A percentile compares a stretch with the other conserved stretches of the same genome.
Conservation (phyloP, 352 stramenopile species). For the Phytophthora uliginosa region DNA sequence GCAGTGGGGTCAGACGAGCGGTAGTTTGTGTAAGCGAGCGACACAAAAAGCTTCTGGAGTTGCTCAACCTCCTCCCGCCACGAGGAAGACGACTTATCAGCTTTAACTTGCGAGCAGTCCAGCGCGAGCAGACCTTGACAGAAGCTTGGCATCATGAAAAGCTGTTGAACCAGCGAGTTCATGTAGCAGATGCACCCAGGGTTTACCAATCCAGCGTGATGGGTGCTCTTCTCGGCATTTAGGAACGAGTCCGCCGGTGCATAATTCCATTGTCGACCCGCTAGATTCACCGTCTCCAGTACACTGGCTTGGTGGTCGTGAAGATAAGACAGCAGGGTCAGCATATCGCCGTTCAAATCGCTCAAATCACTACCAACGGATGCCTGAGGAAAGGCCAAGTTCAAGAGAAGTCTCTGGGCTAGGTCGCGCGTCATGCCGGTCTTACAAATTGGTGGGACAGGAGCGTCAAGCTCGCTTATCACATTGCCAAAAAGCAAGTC, state of each 20-base stretch:
- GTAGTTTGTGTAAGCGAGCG: slow-evolving; percentile 53
- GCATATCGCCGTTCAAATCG: slow-evolving; percentile 18
- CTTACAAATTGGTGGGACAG: slow-evolving; percentile 23
- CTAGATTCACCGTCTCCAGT: slow-evolving; percentile 29
- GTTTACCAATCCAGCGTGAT: slow-evolving; percentile 94
- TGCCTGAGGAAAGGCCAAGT: slow-evolving; percentile 22
- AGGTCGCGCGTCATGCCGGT: slow-evolving; percentile 17
- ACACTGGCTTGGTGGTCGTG: slow-evolving; percentile 41
- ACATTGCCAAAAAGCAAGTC: slow-evolving; percentile 32
- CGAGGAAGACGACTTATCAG: slow-evolving; percentile 13
- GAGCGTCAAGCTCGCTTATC: not conserved
- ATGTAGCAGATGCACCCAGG: slow-evolving; percentile 99
- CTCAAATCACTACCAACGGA: not conserved
- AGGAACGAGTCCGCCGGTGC: slow-evolving; percentile 56
- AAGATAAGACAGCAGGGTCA: slow-evolving; percentile 26
- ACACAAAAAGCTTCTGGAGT: slow-evolving; percentile 79
- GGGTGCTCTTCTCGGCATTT: slow-evolving; percentile 24
- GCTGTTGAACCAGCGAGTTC: slow-evolving; percentile 98
- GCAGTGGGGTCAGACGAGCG: slow-evolving; percentile 66
- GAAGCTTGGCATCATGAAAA: slow-evolving; percentile 90
- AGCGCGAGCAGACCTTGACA: slow-evolving; percentile 54
- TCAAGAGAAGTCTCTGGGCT: slow-evolving; percentile 29
- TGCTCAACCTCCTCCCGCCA: slow-evolving; percentile 69
- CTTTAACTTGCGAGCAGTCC: slow-evolving; percentile 25
- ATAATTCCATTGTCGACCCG: slow-evolving; percentile 75